Conservation (phyloP, 345 rosid genomes). For the Eucalyptus cladocalyx region DNA sequence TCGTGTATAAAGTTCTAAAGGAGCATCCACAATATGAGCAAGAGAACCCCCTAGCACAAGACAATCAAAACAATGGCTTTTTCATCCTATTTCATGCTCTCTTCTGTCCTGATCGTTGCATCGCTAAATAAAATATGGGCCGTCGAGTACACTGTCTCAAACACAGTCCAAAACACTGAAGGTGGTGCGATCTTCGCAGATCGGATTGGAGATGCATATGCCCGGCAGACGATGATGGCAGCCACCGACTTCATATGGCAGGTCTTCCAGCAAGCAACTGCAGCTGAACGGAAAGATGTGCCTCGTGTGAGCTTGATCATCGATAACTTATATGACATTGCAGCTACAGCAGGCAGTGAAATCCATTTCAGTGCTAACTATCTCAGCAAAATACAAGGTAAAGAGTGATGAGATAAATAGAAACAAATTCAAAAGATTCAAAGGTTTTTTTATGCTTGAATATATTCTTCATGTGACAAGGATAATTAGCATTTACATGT, state of each 20-base stretch:
- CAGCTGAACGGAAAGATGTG: constrained; percentile 9
- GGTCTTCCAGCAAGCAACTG: constrained; percentile 10
- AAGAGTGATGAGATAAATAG: background rate
- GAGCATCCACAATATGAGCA: background rate
- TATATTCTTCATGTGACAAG: background rate
- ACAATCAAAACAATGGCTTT: background rate
- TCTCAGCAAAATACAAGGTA: constrained; percentile 12
- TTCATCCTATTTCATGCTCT: background rate
- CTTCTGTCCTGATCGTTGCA: background rate
- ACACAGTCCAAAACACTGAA: constrained; percentile 5
- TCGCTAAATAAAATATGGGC: background rate
- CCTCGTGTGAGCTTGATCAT: constrained; percentile 8
- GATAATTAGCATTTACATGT: background rate
- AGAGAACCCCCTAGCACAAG: background rate
- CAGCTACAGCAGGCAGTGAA: constrained; percentile 1
- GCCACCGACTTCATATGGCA: constrained; percentile 27
- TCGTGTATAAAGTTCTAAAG: background rate
- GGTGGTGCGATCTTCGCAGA: constrained; percentile 15
- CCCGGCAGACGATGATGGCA: constrained; percentile 6
- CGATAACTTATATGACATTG: constrained; percentile 9
- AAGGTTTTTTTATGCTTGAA: background rate
- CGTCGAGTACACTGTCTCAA: constrained; percentile 3
- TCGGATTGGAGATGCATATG: constrained; percentile 12
- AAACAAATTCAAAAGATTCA: background rate
- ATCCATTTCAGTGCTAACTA: constrained; percentile 25